Conservation (phyloP, 106 monocot genomes). For the Dioscorea alata region DNA sequence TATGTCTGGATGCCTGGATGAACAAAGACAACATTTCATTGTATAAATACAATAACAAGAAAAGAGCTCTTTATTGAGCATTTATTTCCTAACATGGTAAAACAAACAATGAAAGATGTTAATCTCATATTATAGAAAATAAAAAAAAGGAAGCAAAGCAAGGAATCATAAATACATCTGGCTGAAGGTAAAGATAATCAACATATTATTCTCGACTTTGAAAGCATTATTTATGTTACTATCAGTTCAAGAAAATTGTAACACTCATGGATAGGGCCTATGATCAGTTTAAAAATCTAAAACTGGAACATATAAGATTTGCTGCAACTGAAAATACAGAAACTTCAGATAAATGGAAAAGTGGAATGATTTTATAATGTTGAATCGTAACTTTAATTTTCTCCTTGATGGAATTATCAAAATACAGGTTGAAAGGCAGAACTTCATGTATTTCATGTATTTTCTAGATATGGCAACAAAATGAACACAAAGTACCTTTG, state of each 20-base stretch:
- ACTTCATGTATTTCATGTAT: neutral
- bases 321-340: too few relatives aligned
- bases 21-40: neutral
- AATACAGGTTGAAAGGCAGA: neutral
- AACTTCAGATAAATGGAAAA: too few relatives aligned
- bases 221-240: too few relatives aligned
- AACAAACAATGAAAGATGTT: neutral
- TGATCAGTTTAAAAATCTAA: too few relatives aligned
- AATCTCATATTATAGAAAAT: neutral
- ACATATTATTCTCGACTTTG: neutral
- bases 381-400: neutral
- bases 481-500: slow-evolving; percentile 8
- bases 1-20: slow-evolving; percentile 1
- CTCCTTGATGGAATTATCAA: neutral
- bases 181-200: neutral
- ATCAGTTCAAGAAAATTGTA: too few relatives aligned
- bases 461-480: neutral
- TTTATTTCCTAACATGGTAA: neutral
- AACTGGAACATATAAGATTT: too few relatives aligned
- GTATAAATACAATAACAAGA: neutral
- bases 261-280: too few relatives aligned
- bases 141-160: neutral
- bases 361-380: too few relatives aligned
- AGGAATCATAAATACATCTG: neutral
- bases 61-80: neutral